A percentile compares a stretch with the other conserved stretches of the same genome.
Evolutionary conservation across 371 early-diverging fungal species (phyloP).

Genomic region (Rhizopus stolonifer): DNA sequence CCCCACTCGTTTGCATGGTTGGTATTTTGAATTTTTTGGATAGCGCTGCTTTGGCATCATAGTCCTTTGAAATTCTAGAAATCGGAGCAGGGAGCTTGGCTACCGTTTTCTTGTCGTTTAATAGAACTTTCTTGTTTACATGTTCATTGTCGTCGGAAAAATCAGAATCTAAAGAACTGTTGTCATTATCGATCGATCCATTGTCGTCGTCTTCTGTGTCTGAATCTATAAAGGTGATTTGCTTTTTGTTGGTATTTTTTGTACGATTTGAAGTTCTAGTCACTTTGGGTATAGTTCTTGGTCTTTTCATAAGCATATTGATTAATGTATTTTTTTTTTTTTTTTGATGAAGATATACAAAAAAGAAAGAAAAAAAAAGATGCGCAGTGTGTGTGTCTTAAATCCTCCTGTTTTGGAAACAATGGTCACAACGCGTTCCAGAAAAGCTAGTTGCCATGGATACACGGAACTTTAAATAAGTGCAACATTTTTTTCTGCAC

Average conservation of each 20-base stretch:
- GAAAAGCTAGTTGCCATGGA: no score
- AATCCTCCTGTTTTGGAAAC: background rate
- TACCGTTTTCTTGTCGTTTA: constrained; percentile 11
- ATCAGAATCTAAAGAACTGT: constrained; percentile 22
- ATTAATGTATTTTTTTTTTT: no score
- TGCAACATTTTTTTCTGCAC: no score
- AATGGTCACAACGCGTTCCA: background rate
- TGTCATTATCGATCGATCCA: constrained; percentile 7
- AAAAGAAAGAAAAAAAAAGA: background rate
- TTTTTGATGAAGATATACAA: background rate
- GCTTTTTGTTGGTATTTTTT: background rate
- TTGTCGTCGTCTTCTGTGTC: background rate
- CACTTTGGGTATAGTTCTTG: background rate
- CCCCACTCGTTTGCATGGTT: constrained; percentile 6
- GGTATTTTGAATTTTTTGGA: constrained; percentile 42
- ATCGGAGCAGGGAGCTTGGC: constrained; percentile 16
- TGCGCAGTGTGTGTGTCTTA: background rate
- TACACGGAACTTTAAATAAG: no score
- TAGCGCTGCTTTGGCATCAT: constrained; percentile 32
- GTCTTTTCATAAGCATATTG: background rate
- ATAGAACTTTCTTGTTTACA: constrained; percentile 4
- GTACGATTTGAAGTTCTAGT: background rate
- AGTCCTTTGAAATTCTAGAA: constrained; percentile 25
- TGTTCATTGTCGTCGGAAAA: constrained; percentile 24
- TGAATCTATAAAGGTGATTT: background rate